Evolutionary conservation across 257 asterid genomes (phyloP).

Genomic region (Solanum pennellii): DNA sequence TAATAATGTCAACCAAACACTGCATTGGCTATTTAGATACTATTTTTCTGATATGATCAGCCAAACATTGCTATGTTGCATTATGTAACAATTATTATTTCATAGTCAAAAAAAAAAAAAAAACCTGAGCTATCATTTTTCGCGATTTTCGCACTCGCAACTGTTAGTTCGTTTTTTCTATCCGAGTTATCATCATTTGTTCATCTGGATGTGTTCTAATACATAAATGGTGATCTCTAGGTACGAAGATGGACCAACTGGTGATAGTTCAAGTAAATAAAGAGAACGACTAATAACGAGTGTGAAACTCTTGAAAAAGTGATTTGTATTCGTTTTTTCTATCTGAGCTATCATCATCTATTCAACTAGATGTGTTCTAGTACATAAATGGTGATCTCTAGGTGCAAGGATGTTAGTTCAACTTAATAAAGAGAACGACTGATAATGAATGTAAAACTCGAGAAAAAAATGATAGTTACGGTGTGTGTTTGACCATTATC

Average conservation of each 20-base stretch:
- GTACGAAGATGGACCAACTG: background rate
- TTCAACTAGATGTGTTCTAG: background rate
- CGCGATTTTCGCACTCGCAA: fast-evolving
- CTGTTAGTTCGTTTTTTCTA: background rate
- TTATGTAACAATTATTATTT: background rate
- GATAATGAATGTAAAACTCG: background rate
- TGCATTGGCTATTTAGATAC: background rate
- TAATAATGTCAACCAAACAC: background rate
- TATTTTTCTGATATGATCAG: background rate
- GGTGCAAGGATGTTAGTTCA: background rate
- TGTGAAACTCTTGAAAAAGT: background rate
- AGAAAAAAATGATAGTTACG: background rate
- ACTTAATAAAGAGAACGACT: background rate
- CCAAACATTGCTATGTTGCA: background rate
- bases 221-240: background rate
- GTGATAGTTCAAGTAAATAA: too few relatives aligned
- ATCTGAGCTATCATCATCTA: background rate
- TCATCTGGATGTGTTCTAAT: background rate
- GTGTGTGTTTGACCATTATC: background rate
- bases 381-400: background rate
- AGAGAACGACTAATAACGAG: too few relatives aligned
- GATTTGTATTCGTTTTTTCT: too few relatives aligned
- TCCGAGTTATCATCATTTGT: too few relatives aligned
- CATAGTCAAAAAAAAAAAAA: background rate
- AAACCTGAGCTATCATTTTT: background rate